Percentiles rank a stretch among this genome's conserved stretches.
Conservation (phyloP, 805 yeast species). For the Saturnispora saitoi region DNA sequence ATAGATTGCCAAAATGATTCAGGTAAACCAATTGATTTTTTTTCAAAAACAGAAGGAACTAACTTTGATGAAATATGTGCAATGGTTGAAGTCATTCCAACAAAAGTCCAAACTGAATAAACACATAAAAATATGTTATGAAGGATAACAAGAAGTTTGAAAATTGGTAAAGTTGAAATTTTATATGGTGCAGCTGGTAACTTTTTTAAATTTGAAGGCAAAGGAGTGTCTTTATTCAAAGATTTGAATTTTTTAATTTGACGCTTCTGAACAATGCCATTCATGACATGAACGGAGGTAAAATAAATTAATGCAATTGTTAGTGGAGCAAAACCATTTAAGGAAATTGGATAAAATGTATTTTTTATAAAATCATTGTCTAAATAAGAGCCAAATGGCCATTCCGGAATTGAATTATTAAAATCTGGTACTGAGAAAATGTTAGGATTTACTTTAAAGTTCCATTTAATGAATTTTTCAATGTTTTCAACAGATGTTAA, state of each 20-base stretch:
- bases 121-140: slow-evolving; percentile 55
- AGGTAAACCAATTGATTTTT: slow-evolving; percentile 17
- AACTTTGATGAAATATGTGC: slow-evolving; percentile 22
- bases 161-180: slow-evolving; percentile 36
- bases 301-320: slow-evolving; percentile 53
- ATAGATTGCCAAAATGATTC: slow-evolving; percentile 52
- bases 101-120: slow-evolving; percentile 64
- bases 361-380: slow-evolving; percentile 21
- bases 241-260: slow-evolving; percentile 31
- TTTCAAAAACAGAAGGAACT: slow-evolving; percentile 22
- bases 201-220: slow-evolving; percentile 25
- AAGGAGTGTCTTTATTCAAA: slow-evolving; percentile 20
- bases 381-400: slow-evolving; percentile 20
- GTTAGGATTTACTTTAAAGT: slow-evolving; percentile 16
- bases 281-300: slow-evolving; percentile 44
- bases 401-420: slow-evolving; percentile 19
- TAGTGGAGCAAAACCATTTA: slow-evolving; percentile 47
- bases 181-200: slow-evolving; percentile 47
- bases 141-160: slow-evolving; percentile 47
- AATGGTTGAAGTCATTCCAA: slow-evolving; percentile 54
- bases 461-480: slow-evolving; percentile 18
- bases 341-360: slow-evolving; percentile 31
- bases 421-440: background rate
- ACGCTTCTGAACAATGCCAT: slow-evolving; percentile 38
- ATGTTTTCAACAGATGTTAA: background rate